Base-by-base conservation (phyloP, 2,329 filamentous ascomycete species). In the Triangularia setosa region DNA sequence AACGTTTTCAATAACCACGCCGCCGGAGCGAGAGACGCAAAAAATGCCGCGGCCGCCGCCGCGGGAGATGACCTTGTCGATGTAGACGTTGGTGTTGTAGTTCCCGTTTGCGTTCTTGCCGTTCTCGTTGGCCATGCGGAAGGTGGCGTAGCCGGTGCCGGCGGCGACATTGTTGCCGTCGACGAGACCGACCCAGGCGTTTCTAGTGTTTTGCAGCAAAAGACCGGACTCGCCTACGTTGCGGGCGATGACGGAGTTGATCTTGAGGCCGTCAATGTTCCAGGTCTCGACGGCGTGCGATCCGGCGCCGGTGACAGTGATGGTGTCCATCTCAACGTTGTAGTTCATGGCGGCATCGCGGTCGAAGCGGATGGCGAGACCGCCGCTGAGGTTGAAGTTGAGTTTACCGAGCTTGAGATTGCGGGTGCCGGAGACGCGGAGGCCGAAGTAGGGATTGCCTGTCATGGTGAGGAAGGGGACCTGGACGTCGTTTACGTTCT, bases 381-480 rank as follows among this genome's bases (percentile, higher is more conserved):
- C 84, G 4, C 79, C 80, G 66, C 75, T 81, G 11, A 87, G 78
- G 68, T 84, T 83, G 79, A 87, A 79, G 25, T 75, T 84, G 65
- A 86, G 84, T 4, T 79, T 70, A 25, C 84, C 84, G 0, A 87
- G 77, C 0, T 68, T 71, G 2, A 87, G 75, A 66, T 80, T 77
- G 14, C 73, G 74, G 0, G 80, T 81, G 12, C 84, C 84, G 27
- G 78, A 85, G 75, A 86, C 84, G 12, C 82, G 79, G 58, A 87
- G 69, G 2, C 83, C 84, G 62, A 86, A 86, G 73, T 86, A 86
- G 0, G 84, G 83, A 68, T 78, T 82, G 1, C 84, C 84, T 2
- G 83, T 84, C 82, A 87, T 82, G 60, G 73, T 83, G 3, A 87
- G 78, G 69, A 83, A 86, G 0, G 84, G 83, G 58, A 87, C 86